phyloP scores from a whole-genome alignment of 2,329 filamentous ascomycete genomes.

The Ampelomyces quisqualis region DNA sequence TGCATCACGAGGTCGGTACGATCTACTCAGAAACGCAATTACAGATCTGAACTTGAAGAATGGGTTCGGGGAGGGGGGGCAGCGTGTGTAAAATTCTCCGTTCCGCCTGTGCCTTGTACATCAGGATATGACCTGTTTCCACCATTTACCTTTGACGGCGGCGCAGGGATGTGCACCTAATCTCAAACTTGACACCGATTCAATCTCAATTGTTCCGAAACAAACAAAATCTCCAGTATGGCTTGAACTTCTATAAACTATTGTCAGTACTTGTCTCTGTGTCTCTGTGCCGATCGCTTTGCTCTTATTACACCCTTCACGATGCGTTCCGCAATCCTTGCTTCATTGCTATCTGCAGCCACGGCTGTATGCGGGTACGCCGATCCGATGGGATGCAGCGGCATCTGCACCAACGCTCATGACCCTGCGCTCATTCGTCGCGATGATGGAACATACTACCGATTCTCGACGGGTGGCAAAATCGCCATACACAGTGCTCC shows the following conservation, averaged over 20 bases:
- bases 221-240: not conserved
- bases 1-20: not conserved
- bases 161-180: not conserved
- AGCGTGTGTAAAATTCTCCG: not conserved
- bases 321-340: conserved; percentile 24
- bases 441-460: conserved; percentile 54
- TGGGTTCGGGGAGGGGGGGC: no score
- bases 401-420: conserved; percentile 49
- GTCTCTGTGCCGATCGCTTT: not conserved
- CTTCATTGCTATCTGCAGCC: conserved; percentile 20
- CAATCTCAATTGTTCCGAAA: not conserved
- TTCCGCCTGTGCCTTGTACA: not conserved
- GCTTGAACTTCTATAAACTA: not conserved
- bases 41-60: no score
- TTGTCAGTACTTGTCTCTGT: not conserved
- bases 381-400: conserved; percentile 45
- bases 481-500: conserved; percentile 54
- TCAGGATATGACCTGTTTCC: not conserved
- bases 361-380: conserved; percentile 39
- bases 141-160: conserved; percentile 1
- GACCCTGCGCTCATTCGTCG: conserved; percentile 54
- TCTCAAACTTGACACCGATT: not conserved
- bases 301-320: conserved; percentile 2
- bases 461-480: conserved; percentile 55
- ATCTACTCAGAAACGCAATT: no score